Conservation (phyloP, 225 moss, liverwort and hornwort species). For the Anthoceros angustus region DNA sequence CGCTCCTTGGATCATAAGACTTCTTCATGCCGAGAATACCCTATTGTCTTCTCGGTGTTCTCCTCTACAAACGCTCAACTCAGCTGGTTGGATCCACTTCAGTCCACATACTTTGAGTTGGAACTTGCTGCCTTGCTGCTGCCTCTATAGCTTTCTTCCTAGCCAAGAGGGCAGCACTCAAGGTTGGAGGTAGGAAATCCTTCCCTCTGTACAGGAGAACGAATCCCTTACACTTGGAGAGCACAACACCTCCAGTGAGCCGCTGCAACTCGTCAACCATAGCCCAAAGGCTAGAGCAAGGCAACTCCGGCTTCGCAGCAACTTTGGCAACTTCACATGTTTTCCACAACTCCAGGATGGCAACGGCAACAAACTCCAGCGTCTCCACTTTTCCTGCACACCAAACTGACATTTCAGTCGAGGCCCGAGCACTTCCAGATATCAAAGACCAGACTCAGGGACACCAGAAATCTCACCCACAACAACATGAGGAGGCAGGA, state of each 20-base stretch:
- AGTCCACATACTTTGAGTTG: too few species aligned
- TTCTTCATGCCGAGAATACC: too few species aligned
- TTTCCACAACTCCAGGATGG: neutral
- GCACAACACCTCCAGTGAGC: neutral
- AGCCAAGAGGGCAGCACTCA: neutral
- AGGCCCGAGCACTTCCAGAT: neutral
- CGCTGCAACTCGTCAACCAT: neutral
- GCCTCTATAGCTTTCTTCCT: neutral
- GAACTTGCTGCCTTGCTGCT: too few species aligned
- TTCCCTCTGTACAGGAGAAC: neutral
- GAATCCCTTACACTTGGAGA: neutral
- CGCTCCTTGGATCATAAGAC: too few species aligned
- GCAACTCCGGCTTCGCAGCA: neutral
- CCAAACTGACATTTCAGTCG: neutral
- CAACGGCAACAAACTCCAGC: neutral
- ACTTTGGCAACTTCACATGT: neutral
- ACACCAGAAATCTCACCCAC: neutral
- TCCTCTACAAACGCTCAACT: too few species aligned
- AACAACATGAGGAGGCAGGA: neutral
- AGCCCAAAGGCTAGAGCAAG: neutral
- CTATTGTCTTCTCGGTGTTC: too few species aligned
- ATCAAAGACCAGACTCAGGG: neutral
- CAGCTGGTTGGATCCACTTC: too few species aligned
- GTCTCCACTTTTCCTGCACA: neutral
- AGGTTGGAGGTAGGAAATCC: neutral